These are phyloP conservation scores for Picea abies DNA, from an alignment of 83 land plant species.

Conservation along the genomic window DNA sequence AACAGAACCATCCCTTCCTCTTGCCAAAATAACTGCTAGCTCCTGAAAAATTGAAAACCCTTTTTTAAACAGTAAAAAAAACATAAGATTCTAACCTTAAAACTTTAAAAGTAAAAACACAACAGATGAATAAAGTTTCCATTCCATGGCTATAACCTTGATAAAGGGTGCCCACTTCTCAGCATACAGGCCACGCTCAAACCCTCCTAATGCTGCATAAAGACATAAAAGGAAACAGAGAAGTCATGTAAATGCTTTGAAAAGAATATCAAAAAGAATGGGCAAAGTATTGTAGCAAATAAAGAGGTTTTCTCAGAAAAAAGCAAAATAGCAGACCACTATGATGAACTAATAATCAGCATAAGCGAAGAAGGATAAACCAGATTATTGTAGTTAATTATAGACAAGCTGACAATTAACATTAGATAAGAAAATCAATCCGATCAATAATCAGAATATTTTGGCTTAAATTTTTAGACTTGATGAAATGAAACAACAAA, in stretches of 20 bases:
- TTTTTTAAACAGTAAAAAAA: background rate
- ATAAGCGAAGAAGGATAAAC: background rate
- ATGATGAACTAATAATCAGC: background rate
- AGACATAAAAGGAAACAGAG: background rate
- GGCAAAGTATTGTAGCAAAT: background rate
- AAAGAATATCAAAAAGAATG: background rate
- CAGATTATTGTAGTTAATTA: background rate
- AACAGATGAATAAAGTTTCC: background rate
- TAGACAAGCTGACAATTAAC: background rate
- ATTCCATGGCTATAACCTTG: constrained; percentile 45
- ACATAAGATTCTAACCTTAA: background rate
- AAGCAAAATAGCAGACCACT: no score
- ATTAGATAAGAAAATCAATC: background rate
- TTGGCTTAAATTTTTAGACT: no score
- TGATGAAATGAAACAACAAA: no score
- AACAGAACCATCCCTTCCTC: constrained; percentile 73
- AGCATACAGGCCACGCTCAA: constrained; percentile 83
- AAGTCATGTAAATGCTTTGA: background rate
- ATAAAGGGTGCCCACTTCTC: constrained; percentile 96
- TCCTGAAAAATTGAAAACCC: constrained; percentile 49
- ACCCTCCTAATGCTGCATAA: constrained; percentile 87
- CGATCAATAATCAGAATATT: background rate
- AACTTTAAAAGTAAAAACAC: background rate
- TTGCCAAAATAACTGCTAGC: constrained; percentile 87
- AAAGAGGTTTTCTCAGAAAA: background rate